Percentiles rank a stretch among this genome's conserved stretches.
These are phyloP conservation scores for Vinca minor DNA, from an alignment of 257 asterid genomes.

Conservation along the genomic window DNA sequence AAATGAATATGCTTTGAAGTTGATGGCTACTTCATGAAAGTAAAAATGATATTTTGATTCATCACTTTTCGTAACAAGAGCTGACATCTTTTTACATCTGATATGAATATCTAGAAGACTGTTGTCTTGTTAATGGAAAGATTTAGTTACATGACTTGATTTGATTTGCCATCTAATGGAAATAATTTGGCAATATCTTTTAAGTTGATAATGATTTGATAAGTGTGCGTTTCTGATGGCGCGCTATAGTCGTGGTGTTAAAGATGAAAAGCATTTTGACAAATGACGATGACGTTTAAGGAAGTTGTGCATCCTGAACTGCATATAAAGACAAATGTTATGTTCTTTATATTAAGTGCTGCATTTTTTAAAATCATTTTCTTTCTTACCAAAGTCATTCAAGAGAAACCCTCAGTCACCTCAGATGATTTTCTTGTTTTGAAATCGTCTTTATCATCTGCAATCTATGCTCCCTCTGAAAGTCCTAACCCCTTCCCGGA, in stretches of 20 bases:
- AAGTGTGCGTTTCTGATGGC: neutral
- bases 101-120: neutral
- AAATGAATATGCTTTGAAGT: neutral
- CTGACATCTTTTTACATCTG: neutral
- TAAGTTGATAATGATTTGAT: neutral
- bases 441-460: neutral
- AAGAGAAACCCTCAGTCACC: neutral
- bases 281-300: neutral
- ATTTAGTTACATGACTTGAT: neutral
- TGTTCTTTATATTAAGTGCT: neutral
- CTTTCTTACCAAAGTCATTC: neutral
- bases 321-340: neutral
- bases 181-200: neutral
- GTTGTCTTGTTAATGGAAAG: neutral
- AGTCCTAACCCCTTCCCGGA: neutral
- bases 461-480: neutral
- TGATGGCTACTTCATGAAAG: neutral
- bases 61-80: neutral
- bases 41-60: neutral
- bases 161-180: neutral
- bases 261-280: neutral
- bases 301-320: neutral
- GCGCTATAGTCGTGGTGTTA: neutral
- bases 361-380: neutral
- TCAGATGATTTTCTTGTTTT: neutral